Percentiles rank a stretch among this genome's conserved stretches.
phyloP scores from a whole-genome alignment of 306 rosid genomes.

The Carpinus fangiana region DNA sequence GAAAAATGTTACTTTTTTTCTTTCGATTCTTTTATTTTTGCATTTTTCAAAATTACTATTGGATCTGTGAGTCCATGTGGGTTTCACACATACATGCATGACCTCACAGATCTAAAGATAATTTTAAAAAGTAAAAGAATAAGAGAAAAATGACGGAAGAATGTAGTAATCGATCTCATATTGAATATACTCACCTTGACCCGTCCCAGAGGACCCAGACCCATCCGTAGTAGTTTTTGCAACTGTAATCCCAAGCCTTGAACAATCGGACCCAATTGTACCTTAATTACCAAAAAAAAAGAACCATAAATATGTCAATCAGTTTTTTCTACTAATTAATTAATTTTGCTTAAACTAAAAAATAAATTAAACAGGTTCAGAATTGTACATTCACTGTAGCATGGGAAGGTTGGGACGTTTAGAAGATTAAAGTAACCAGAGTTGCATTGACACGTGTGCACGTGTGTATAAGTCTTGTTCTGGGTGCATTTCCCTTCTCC shows the following conservation, averaged over 20 bases:
- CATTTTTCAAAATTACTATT: no score
- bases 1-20: no score
- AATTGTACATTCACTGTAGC: constrained; percentile 70
- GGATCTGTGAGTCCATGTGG: no score
- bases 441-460: constrained; percentile 47
- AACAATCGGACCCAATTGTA: constrained; percentile 73
- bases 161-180: no score
- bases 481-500: constrained; percentile 59
- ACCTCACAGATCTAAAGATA: no score
- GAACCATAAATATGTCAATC: not conserved
- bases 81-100: no score
- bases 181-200: constrained; percentile 37
- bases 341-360: not conserved
- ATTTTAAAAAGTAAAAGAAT: no score
- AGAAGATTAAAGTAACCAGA: constrained; percentile 62
- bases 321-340: not conserved
- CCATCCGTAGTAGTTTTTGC: constrained; percentile 31
- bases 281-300: constrained; percentile 38
- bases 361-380: constrained; percentile 11
- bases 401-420: constrained; percentile 56
- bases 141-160: no score
- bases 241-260: constrained; percentile 71
- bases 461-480: constrained; percentile 41
- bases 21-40: no score
- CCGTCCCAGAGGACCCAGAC: not conserved